Evolutionary conservation across 139 green algal species (phyloP).

Genomic region (Picochlorum sp.): DNA sequence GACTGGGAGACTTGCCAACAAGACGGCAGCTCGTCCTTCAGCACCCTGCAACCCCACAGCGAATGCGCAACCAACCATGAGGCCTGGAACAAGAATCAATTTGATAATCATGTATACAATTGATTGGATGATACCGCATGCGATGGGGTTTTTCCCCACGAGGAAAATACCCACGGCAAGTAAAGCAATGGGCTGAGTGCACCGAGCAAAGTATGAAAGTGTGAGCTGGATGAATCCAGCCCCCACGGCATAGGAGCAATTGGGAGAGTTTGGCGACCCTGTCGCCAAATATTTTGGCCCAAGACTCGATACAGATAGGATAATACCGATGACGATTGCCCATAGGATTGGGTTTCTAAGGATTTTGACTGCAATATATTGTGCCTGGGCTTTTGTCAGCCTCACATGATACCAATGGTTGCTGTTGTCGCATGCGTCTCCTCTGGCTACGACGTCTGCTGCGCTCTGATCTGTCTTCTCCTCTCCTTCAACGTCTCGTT

Average conservation of each 20-base stretch:
- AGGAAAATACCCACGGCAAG: constrained; percentile 30
- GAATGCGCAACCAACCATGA: constrained; percentile 29
- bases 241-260: constrained; percentile 18
- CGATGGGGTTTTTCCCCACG: constrained; percentile 14
- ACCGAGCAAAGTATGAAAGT: constrained; percentile 22
- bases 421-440: background rate
- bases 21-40: constrained; percentile 14
- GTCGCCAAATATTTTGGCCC: constrained; percentile 24
- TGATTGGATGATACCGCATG: constrained; percentile 8
- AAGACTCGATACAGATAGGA: constrained; percentile 21
- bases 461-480: background rate
- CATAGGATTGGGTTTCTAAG: constrained; percentile 30
- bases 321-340: constrained; percentile 25
- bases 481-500: background rate
- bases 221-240: constrained; percentile 20
- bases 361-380: constrained; percentile 12
- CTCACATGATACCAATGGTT: background rate
- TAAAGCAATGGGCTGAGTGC: constrained; percentile 28
- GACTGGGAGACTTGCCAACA: constrained; percentile 26
- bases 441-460: background rate
- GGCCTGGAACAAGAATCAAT: constrained; percentile 19
- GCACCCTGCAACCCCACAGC: constrained; percentile 24
- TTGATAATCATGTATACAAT: constrained; percentile 28
- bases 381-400: constrained; percentile 9
- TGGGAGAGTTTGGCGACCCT: constrained; percentile 11